These are phyloP conservation scores for Boletus insuetus DNA, from an alignment of 768 basidiomycete species.

Conservation along the genomic window DNA sequence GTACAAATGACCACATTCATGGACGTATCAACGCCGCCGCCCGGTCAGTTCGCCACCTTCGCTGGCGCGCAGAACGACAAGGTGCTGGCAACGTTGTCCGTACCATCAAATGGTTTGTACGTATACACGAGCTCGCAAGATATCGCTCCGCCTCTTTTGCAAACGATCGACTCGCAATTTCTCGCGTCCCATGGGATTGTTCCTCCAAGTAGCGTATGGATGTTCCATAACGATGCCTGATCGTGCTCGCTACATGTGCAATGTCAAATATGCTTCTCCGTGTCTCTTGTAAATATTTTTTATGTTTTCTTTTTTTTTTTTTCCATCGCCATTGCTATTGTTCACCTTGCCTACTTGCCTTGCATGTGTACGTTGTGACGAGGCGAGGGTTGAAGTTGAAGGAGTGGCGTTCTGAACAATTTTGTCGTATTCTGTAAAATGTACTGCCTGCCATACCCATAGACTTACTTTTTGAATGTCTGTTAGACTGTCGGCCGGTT, in stretches of 20 bases:
- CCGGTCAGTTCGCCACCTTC: slow-evolving; percentile 37
- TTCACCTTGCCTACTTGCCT: slow-evolving; percentile 21
- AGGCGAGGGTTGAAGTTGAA: slow-evolving; percentile 11
- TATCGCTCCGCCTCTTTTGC: slow-evolving; percentile 1
- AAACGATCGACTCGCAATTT: slow-evolving; percentile 12
- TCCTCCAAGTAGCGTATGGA: slow-evolving; percentile 14
- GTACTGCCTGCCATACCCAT: slow-evolving; percentile 27
- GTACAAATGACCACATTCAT: slow-evolving; percentile 54
- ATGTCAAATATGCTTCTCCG: slow-evolving; percentile 6
- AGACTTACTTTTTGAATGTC: slow-evolving; percentile 13
- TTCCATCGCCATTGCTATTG: not conserved
- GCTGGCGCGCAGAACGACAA: slow-evolving; percentile 36
- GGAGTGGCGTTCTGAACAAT: slow-evolving; percentile 21
- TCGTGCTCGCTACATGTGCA: not conserved
- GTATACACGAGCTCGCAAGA: slow-evolving; percentile 22
- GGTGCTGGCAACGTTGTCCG: slow-evolving; percentile 18
- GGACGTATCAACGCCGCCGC: slow-evolving; percentile 40
- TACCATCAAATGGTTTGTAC: slow-evolving; percentile 16
- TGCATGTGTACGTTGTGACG: slow-evolving; percentile 23
- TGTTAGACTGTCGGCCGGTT: not conserved
- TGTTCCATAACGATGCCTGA: slow-evolving; percentile 15
- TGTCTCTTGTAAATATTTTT: slow-evolving; percentile 22
- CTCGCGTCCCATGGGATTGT: slow-evolving; percentile 13
- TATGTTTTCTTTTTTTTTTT: slow-evolving; percentile 11
- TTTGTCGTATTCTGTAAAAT: slow-evolving; percentile 18